Conservation (phyloP, 768 basidiomycete genomes). For the Harrya chromipes region DNA sequence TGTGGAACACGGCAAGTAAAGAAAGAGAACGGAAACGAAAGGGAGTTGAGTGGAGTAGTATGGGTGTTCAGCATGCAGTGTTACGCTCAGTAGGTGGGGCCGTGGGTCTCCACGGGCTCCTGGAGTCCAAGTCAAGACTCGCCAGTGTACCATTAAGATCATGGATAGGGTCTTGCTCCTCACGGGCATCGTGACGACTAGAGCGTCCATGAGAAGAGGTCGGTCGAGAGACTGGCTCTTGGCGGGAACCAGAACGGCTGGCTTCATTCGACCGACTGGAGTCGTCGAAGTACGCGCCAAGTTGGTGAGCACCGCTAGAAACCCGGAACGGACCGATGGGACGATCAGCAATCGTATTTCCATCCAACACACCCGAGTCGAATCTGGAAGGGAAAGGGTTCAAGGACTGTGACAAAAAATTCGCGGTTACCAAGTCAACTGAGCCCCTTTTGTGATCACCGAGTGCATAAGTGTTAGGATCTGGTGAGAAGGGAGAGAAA, state of each 20-base stretch:
- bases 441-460: constrained; percentile 36
- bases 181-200: constrained; percentile 22
- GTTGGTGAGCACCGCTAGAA: constrained; percentile 44
- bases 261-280: constrained; percentile 37
- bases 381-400: constrained; percentile 54
- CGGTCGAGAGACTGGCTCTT: constrained; percentile 54
- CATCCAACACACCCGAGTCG: constrained; percentile 35
- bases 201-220: constrained; percentile 25
- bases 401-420: constrained; percentile 45
- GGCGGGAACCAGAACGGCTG: constrained; percentile 41
- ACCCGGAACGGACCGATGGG: constrained; percentile 47
- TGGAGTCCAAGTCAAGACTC: constrained; percentile 61
- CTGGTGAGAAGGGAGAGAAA: constrained; percentile 82
- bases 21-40: constrained; percentile 11
- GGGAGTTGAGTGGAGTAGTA: constrained; percentile 1
- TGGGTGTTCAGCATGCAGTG: constrained; percentile 17
- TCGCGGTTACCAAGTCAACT: constrained; percentile 35
- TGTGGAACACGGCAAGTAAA: constrained; percentile 8
- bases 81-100: constrained; percentile 20
- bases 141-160: constrained; percentile 78
- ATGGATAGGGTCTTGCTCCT: constrained; percentile 53
- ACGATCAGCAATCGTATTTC: constrained; percentile 33
- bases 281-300: constrained; percentile 43
- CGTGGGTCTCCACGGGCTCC: constrained; percentile 33
- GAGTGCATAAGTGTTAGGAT: constrained; percentile 51